Evolutionary conservation across 257 asterid genomes (phyloP), one percentile per base, ranked within the genome.

Genomic region (Solanum habrochaites): DNA sequence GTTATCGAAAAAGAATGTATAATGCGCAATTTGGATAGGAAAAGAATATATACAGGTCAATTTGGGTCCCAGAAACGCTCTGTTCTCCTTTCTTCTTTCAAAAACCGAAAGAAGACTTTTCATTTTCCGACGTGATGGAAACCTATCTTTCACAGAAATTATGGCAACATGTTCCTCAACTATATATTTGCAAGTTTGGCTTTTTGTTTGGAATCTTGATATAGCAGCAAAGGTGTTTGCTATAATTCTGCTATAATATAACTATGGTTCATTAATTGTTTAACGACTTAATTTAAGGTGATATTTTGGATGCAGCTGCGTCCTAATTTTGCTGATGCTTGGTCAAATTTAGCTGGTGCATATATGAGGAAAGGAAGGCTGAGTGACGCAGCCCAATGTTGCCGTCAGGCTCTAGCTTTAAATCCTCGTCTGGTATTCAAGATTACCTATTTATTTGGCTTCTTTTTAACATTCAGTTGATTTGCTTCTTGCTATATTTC

Each of bases 291-390:
- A 81, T 81, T 29, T 49, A 81, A 6, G 85, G 37, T 66, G 40
- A 15, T 27, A 71, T 75, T 86, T 89, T 70, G 42, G 40, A 85
- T 91, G 91, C 99, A 97, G 99, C 97, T 97, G 83, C 99, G 99
- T 40, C 99, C 99, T 78, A 97, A 93, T 91, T 97, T 97, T 91
- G 98, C 99, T 85, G 99, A 96, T 93, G 99, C 98, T 45, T 97
- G 99, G 99, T 97, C 99, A 82, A 97, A 97, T 91, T 90, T 97
- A 91, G 98, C 99, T 83, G 94, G 99, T 92, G 99, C 99, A 85
- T 97, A 97, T 90, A 97, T 94, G 98, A 92, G 98, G 88, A 96
- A 94, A 90, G 98, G 98, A 90, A 94, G 99, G 93, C 92, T 93
- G 82, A 92, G 83, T 85, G 99, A 97, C 90, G 99, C 99, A 74